Evolutionary conservation across 495 filamentous ascomycete genomes (phyloP), one percentile per base, ranked within the genome.

Genomic region (Aspergillus olivimuriae): DNA sequence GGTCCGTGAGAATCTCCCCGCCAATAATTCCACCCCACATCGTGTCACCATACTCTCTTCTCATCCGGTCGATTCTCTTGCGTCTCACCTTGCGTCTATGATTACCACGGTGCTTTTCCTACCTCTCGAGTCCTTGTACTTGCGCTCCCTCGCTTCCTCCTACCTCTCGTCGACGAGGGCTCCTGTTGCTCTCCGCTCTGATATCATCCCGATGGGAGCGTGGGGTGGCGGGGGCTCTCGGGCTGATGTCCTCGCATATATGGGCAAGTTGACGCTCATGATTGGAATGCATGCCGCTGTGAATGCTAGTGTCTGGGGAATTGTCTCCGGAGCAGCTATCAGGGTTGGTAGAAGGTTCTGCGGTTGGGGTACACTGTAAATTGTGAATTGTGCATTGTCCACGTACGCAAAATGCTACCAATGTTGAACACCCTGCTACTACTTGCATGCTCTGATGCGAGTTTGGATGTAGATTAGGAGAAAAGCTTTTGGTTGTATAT

Each of bases 11-110:
- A 50, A 34, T 23, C 19, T 46, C 23, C 15, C 48, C 17, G 14
- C 36, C 2, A 42, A 34, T n/a, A 41, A 28, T 28, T 34, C 39
- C 23, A 43, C 43, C 6, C 43, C 58, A 14, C 64, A 75, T 44
- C 62, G 74, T 39, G 62, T 76, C 3, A 77, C 74, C 1, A 62
- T 71, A 3, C 70, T 77, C n/a, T 72, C 71, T n/a, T 60, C 66
- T 4, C 61, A 71, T 34, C 64, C 67, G 2, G 63, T 70, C 4
- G 65, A 72, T 46, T 68, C 65, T 4, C 52, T 76, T 15, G 64
- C 70, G 15, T 66, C 63, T 1, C 66, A 70, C 33, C 58, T 75
- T 14, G 61, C 74, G 6, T 58, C 63, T 16, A 55, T 69, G 28
- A 55, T 74, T 30, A 69, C 65, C 4, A 54, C 51, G 17, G 52